phyloP scores from a whole-genome alignment of 2,329 filamentous ascomycete genomes.

The Trichoderma sp. region DNA sequence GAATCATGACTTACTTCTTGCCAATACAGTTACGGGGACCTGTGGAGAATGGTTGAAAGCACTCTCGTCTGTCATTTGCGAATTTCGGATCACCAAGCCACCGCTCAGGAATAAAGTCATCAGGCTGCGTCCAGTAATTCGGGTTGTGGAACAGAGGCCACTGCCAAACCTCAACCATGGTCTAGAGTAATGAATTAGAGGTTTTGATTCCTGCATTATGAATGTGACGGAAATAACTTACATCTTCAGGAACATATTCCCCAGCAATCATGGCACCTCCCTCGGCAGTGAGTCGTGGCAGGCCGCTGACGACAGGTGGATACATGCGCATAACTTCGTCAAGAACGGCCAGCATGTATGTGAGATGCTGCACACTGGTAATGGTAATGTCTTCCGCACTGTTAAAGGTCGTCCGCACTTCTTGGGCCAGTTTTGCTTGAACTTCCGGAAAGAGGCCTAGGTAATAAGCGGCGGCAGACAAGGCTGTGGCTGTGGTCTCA shows the following conservation, averaged over 20 bases:
- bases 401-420: conserved; percentile 27
- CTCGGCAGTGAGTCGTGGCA: conserved; percentile 32
- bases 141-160: conserved; percentile 35
- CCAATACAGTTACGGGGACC: conserved; percentile 34
- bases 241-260: conserved; percentile 32
- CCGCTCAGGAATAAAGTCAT: conserved; percentile 38
- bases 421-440: conserved; percentile 34
- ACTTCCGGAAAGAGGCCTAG: conserved; percentile 31
- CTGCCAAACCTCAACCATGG: conserved; percentile 35
- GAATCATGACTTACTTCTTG: conserved; percentile 27
- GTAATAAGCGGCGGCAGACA: conserved; percentile 29
- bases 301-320: conserved; percentile 41
- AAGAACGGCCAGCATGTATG: conserved; percentile 50
- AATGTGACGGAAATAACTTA: conserved; percentile 20
- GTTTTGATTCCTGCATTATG: background rate
- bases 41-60: conserved; percentile 30
- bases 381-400: conserved; percentile 21
- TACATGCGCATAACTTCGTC: conserved; percentile 48
- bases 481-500: conserved; percentile 33
- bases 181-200: conserved; percentile 20
- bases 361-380: conserved; percentile 15
- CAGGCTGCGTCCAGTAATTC: conserved; percentile 32
- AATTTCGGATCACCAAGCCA: conserved; percentile 31
- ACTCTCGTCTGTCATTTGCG: conserved; percentile 26
- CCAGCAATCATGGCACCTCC: conserved; percentile 32